Evolutionary conservation across 108 stramenopile genomes (phyloP).

Genomic region (Stephanodiscus minutulus): DNA sequence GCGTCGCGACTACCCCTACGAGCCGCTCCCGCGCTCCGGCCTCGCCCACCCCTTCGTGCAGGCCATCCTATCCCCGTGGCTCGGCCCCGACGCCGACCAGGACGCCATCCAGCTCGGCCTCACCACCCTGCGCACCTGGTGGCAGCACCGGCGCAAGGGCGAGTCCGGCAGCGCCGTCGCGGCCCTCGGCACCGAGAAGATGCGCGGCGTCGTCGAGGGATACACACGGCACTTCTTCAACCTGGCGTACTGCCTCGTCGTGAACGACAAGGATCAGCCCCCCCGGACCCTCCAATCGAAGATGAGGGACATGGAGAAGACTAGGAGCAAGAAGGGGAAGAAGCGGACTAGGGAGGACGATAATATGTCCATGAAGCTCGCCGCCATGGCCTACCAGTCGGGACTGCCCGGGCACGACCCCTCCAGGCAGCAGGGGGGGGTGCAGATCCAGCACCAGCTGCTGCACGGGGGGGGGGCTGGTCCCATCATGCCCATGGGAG

Average conservation of each 20-base stretch:
- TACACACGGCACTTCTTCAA: slow-evolving; percentile 92
- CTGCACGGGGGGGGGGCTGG: background rate
- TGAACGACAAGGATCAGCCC: slow-evolving; percentile 86
- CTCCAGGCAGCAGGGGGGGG: background rate
- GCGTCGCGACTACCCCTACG: slow-evolving; percentile 78
- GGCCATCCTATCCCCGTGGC: slow-evolving; percentile 88
- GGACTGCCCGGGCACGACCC: slow-evolving; percentile 27
- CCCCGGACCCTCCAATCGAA: slow-evolving; percentile 73
- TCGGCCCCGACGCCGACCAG: slow-evolving; percentile 88
- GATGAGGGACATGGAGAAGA: slow-evolving; percentile 86
- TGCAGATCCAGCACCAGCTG: slow-evolving; percentile 3
- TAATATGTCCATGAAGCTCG: slow-evolving; percentile 33
- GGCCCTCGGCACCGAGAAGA: slow-evolving; percentile 87
- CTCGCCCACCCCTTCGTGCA: slow-evolving; percentile 89
- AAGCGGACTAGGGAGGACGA: slow-evolving; percentile 57
- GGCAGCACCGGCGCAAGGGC: slow-evolving; percentile 93
- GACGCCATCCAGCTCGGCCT: slow-evolving; percentile 88
- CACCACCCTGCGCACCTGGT: slow-evolving; percentile 88
- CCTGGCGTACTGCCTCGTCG: slow-evolving; percentile 80
- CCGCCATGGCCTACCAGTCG: slow-evolving; percentile 40
- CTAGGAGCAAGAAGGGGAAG: slow-evolving; percentile 63
- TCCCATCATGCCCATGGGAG: slow-evolving; percentile 2
- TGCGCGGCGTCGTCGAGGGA: slow-evolving; percentile 90
- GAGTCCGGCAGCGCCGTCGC: slow-evolving; percentile 84
- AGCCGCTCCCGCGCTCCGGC: slow-evolving; percentile 85